phyloP scores from a whole-genome alignment of 108 stramenopile species.

The Phaeodactylum tricornutum region DNA sequence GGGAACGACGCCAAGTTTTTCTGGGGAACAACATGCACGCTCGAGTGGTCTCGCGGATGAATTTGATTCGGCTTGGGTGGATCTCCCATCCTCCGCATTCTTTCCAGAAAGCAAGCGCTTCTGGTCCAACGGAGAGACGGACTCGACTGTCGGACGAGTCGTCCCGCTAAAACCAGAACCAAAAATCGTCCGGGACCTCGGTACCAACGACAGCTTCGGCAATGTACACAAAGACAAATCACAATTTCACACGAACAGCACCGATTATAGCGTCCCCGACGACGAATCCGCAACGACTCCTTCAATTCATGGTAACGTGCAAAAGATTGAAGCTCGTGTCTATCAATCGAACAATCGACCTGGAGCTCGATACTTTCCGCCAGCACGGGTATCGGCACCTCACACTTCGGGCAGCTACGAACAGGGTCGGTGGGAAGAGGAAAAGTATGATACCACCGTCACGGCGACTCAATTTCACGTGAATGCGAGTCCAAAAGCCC shows the following conservation, averaged over 20 bases:
- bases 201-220: background rate
- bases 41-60: background rate
- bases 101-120: constrained; percentile 1
- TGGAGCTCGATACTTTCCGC: background rate
- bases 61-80: constrained; percentile 10
- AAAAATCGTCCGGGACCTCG: background rate
- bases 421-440: background rate
- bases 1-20: background rate
- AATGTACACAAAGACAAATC: background rate
- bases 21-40: background rate
- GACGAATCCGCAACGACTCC: background rate
- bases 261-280: background rate
- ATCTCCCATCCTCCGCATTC: constrained; percentile 8
- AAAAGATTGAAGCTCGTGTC: background rate
- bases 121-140: background rate
- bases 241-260: background rate
- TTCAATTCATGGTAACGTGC: too few relatives aligned
- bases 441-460: background rate
- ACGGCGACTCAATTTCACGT: too few relatives aligned
- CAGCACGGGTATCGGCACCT: background rate
- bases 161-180: background rate
- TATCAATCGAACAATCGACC: background rate
- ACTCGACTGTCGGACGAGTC: background rate
- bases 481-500: background rate
- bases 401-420: background rate